These are phyloP conservation scores for Grosmannia serpens DNA, from an alignment of 2,329 filamentous ascomycete genomes.

Conservation along the genomic window DNA sequence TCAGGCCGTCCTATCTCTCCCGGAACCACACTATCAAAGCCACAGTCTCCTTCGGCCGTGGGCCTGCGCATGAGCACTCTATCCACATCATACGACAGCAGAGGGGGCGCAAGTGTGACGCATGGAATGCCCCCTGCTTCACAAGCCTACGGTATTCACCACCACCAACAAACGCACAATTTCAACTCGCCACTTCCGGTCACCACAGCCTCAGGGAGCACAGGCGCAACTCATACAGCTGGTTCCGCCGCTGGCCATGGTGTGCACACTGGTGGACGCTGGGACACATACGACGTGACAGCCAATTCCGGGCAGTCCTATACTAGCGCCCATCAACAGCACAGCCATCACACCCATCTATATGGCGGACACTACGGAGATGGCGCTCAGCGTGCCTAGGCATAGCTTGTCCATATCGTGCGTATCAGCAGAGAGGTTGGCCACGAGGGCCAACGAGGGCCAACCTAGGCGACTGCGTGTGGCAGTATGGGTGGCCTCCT, in stretches of 20 bases:
- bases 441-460: no score
- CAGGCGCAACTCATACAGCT: background rate
- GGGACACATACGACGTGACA: slow-evolving; percentile 12
- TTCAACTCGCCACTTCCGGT: slow-evolving; percentile 11
- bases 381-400: slow-evolving; percentile 10
- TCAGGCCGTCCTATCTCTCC: slow-evolving; percentile 34
- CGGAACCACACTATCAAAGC: slow-evolving; percentile 18
- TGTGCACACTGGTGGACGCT: slow-evolving; percentile 4
- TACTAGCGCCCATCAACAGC: slow-evolving; percentile 6
- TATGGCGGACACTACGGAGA: slow-evolving; percentile 12
- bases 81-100: slow-evolving; percentile 24
- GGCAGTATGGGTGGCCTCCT: background rate
- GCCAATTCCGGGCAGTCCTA: background rate
- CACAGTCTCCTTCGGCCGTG: slow-evolving; percentile 21
- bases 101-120: slow-evolving; percentile 4
- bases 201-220: background rate
- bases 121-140: background rate
- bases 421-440: no score
- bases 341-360: slow-evolving; percentile 9
- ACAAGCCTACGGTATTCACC: slow-evolving; percentile 7
- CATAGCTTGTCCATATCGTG: background rate
- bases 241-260: background rate
- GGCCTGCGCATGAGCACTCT: slow-evolving; percentile 25
- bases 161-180: slow-evolving; percentile 35
- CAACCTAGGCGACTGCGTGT: background rate